Conservation (phyloP, 1,284 basidiomycete species). For the Cutaneotrichosporon curvatum region DNA sequence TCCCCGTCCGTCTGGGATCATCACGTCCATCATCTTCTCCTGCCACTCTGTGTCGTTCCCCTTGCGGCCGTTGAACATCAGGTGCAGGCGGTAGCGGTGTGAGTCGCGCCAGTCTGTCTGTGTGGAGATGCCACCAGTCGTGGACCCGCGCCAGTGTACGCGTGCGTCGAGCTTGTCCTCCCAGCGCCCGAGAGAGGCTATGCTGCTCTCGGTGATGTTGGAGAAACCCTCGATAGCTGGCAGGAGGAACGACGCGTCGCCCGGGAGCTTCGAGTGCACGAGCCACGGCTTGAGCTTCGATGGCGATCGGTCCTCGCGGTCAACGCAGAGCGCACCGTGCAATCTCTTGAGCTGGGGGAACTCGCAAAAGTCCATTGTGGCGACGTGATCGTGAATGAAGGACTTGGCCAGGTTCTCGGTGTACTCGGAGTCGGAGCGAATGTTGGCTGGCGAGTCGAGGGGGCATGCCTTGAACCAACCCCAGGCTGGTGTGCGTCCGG, state of each 20-base stretch:
- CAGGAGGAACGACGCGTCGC: conserved; percentile 41
- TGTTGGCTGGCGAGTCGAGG: conserved; percentile 42
- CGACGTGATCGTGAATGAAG: conserved; percentile 48
- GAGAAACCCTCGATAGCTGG: conserved; percentile 42
- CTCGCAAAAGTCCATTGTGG: conserved; percentile 50
- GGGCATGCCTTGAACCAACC: conserved; percentile 43
- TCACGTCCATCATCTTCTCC: conserved; percentile 32
- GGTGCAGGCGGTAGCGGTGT: conserved; percentile 46
- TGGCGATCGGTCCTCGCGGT: conserved; percentile 42
- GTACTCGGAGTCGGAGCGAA: conserved; percentile 35
- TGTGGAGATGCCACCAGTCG: conserved; percentile 43
- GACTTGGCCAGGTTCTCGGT: conserved; percentile 21
- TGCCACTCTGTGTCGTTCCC: conserved; percentile 28
- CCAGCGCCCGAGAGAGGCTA: conserved; percentile 32
- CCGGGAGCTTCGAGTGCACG: conserved; percentile 44
- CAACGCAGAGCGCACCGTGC: conserved; percentile 43
- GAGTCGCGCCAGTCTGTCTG: conserved; percentile 44
- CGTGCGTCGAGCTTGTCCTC: conserved; percentile 41
- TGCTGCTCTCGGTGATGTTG: conserved; percentile 35
- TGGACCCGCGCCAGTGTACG: conserved; percentile 47
- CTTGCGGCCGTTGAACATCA: conserved; percentile 44
- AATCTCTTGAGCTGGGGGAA: conserved; percentile 47
- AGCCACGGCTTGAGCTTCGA: conserved; percentile 40
- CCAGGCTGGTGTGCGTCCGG: conserved; percentile 38
- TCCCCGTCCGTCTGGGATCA: conserved; percentile 41